phyloP scores from a whole-genome alignment of 306 rosid species.

The Inga leiocalycina region DNA sequence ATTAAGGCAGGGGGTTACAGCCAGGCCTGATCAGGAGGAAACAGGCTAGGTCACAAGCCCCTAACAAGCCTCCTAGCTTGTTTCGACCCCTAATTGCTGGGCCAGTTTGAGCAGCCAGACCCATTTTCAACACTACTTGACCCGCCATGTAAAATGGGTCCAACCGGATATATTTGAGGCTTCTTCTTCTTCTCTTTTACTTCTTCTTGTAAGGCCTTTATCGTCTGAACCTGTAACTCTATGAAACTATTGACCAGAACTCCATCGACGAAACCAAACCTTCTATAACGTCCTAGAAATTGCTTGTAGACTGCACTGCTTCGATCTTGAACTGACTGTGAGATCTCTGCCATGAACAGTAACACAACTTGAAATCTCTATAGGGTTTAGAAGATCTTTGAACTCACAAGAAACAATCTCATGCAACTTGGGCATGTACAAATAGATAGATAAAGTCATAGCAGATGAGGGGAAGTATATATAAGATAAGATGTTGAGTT shows the following conservation, averaged over 20 bases:
- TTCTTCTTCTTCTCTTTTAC: not conserved
- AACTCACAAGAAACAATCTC: not conserved
- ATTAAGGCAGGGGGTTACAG: too few relatives aligned
- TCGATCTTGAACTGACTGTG: not conserved
- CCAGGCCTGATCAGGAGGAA: too few relatives aligned
- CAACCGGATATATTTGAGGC: conserved; percentile 37
- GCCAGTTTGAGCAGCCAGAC: not conserved
- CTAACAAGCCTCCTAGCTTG: too few relatives aligned
- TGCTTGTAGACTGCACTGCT: not conserved
- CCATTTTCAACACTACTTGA: not conserved
- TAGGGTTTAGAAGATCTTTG: not conserved
- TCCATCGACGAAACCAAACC: not conserved
- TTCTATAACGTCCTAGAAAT: not conserved
- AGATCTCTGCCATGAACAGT: not conserved
- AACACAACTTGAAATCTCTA: not conserved
- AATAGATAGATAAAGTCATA: not conserved
- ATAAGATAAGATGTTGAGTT: not conserved
- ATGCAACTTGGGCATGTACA: not conserved
- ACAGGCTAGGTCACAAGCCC: too few relatives aligned
- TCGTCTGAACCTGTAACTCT: not conserved
- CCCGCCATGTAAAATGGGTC: conserved; percentile 34
- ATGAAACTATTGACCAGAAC: not conserved
- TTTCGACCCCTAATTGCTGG: too few relatives aligned
- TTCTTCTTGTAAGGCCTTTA: not conserved
- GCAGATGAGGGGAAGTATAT: not conserved